These are phyloP conservation scores for Alternaria brassicae DNA, from an alignment of 2,329 filamentous ascomycete species.

Conservation along the genomic window DNA sequence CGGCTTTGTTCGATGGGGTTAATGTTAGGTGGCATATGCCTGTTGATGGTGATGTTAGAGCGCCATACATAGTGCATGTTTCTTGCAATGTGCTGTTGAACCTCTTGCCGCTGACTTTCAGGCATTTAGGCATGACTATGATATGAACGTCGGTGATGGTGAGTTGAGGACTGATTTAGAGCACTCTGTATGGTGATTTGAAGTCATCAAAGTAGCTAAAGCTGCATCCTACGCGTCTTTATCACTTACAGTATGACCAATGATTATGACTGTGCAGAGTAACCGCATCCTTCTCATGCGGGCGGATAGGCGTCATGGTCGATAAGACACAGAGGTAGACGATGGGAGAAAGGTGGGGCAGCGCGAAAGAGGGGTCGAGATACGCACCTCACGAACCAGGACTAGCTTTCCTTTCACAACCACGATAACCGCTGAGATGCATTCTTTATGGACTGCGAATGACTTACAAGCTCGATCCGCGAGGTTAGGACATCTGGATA, in stretches of 20 bases:
- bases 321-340: slow-evolving; percentile 31
- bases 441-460: neutral
- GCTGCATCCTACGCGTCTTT: slow-evolving; percentile 1
- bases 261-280: slow-evolving; percentile 23
- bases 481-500: neutral
- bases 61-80: slow-evolving; percentile 40
- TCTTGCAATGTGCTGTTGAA: slow-evolving; percentile 35
- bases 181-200: no score
- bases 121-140: slow-evolving; percentile 9
- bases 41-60: slow-evolving; percentile 51
- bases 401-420: slow-evolving; percentile 20
- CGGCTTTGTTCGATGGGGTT: slow-evolving; percentile 37
- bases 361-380: slow-evolving; percentile 36
- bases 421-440: slow-evolving; percentile 11
- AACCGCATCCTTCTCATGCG: neutral
- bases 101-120: slow-evolving; percentile 34
- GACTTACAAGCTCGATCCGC: neutral
- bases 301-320: slow-evolving; percentile 10
- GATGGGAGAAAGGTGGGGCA: slow-evolving; percentile 15
- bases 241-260: slow-evolving; percentile 18
- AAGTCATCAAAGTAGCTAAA: neutral
- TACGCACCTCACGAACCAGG: slow-evolving; percentile 27
- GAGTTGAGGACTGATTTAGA: neutral
- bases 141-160: neutral
- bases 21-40: slow-evolving; percentile 78